Conservation (phyloP, 2,329 filamentous ascomycete species). For the Claviceps purpurea region DNA sequence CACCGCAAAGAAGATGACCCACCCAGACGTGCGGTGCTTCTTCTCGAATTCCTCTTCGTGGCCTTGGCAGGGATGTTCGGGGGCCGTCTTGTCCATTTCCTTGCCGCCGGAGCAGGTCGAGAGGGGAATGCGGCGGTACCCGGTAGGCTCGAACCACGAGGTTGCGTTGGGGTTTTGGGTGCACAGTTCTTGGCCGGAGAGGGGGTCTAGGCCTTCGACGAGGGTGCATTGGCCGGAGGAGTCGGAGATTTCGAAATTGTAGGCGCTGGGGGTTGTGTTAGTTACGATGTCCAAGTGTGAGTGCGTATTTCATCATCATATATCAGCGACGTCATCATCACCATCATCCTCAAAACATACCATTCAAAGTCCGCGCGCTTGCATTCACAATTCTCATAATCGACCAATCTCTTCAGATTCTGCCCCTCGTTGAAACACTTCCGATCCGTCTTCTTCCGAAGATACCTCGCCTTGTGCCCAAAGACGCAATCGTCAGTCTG, state of each 20-base stretch:
- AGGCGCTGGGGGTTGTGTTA: slow-evolving; percentile 47
- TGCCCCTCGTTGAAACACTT: slow-evolving; percentile 70
- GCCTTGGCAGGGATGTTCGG: slow-evolving; percentile 49
- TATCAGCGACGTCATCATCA: not conserved
- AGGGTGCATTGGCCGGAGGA: slow-evolving; percentile 63
- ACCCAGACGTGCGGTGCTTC: slow-evolving; percentile 55
- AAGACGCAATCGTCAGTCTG: slow-evolving; percentile 76
- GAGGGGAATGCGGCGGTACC: slow-evolving; percentile 79
- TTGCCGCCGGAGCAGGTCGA: slow-evolving; percentile 71
- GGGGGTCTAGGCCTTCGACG: slow-evolving; percentile 57
- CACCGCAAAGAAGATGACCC: slow-evolving; percentile 76
- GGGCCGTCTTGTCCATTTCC: slow-evolving; percentile 56
- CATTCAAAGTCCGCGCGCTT: slow-evolving; percentile 84
- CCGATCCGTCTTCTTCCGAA: slow-evolving; percentile 71
- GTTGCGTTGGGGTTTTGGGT: slow-evolving; percentile 49
- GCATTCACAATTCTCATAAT: slow-evolving; percentile 69
- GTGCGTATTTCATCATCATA: no score
- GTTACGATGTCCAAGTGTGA: no score
- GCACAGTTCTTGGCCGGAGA: slow-evolving; percentile 38
- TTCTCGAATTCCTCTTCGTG: slow-evolving; percentile 70
- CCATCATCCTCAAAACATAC: slow-evolving; percentile 26
- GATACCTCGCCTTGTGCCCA: slow-evolving; percentile 77
- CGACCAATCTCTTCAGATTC: slow-evolving; percentile 56
- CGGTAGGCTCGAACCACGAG: slow-evolving; percentile 74
- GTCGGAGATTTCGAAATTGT: slow-evolving; percentile 73